Percentiles rank a stretch among this genome's conserved stretches.
Conservation (phyloP, 176 grass and related monocot genomes). For the Oryza meridionalis region DNA sequence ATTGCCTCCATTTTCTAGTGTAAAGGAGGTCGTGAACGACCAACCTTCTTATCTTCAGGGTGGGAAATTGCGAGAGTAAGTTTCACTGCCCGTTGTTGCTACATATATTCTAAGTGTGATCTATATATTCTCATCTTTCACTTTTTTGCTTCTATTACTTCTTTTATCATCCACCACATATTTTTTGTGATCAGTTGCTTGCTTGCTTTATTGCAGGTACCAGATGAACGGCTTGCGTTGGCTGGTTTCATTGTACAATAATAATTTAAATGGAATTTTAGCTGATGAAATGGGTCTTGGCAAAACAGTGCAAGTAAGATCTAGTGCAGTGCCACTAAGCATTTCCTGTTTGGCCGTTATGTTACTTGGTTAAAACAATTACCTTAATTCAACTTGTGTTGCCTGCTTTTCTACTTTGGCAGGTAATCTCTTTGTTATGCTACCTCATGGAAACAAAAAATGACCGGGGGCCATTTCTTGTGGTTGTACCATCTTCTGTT, state of each 20-base stretch:
- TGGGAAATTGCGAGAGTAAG: conserved; percentile 97
- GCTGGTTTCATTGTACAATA: conserved; percentile 97
- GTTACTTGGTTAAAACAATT: conserved; percentile 11
- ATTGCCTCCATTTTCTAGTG: conserved; percentile 66
- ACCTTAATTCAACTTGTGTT: conserved; percentile 24
- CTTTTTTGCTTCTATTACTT: background rate
- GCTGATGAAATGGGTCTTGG: conserved; percentile 99
- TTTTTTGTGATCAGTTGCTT: conserved; percentile 33
- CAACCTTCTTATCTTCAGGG: conserved; percentile 88
- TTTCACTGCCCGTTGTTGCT: conserved; percentile 7
- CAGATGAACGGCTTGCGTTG: conserved; percentile 98
- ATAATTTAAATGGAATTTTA: conserved; percentile 97
- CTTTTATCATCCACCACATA: conserved; percentile 11
- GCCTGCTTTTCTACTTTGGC: conserved; percentile 28
- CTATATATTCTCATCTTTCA: background rate
- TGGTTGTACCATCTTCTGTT: conserved; percentile 96
- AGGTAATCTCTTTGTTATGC: conserved; percentile 97
- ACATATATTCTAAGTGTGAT: background rate
- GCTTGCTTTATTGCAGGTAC: conserved; percentile 63
- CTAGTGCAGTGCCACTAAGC: conserved; percentile 32
- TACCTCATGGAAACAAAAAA: conserved; percentile 99
- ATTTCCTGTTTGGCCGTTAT: conserved; percentile 26
- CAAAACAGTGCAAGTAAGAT: conserved; percentile 97
- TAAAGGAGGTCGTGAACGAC: conserved; percentile 86
- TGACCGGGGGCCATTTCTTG: conserved; percentile 94